Conservation (phyloP, 495 filamentous ascomycete genomes). For the Elasticomyces elasticus region DNA sequence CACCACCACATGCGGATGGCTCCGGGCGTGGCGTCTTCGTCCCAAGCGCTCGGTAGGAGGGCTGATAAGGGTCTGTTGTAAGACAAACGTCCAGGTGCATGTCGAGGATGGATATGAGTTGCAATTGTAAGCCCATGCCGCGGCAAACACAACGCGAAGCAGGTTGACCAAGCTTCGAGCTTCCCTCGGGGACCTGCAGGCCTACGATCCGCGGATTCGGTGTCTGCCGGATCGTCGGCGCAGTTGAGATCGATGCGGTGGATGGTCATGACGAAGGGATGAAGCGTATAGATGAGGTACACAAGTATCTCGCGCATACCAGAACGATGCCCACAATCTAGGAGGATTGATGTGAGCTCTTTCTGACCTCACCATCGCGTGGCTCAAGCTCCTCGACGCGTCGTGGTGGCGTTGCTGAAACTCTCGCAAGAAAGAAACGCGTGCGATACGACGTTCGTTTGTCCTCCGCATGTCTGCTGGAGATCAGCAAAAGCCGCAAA, state of each 20-base stretch:
- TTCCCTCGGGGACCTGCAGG: not conserved
- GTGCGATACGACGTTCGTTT: not conserved
- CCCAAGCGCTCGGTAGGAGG: too few species aligned
- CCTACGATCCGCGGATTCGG: not conserved
- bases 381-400: too few species aligned
- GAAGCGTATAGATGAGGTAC: not conserved
- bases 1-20: not conserved
- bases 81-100: too few species aligned
- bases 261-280: not conserved
- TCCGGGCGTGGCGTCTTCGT: not conserved
- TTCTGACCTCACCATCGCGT: not conserved
- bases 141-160: too few species aligned
- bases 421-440: not conserved
- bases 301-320: not conserved
- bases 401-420: too few species aligned
- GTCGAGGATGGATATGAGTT: not conserved
- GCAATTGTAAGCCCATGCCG: not conserved
- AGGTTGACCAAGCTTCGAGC: not conserved
- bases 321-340: not conserved
- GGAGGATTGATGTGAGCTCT: not conserved
- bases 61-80: too few species aligned
- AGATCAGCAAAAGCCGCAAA: too few species aligned
- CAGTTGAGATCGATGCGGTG: not conserved
- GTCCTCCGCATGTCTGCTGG: not conserved
- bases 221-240: not conserved